phyloP scores from a whole-genome alignment of 2,329 filamentous ascomycete genomes.

The Sporothrix brasiliensis region DNA sequence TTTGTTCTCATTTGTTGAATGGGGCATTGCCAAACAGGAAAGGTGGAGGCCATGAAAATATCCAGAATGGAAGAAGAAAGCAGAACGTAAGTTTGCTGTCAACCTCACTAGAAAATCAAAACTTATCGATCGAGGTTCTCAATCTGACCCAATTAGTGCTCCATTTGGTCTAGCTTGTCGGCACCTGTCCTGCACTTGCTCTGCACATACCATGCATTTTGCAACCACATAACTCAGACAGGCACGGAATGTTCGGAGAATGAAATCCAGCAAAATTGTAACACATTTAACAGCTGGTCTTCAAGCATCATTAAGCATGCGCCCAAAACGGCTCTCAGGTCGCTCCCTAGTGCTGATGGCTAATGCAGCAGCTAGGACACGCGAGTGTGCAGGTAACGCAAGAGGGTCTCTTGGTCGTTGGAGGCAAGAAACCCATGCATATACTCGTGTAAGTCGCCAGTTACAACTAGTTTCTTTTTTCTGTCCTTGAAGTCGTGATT shows the following conservation, averaged over 20 bases:
- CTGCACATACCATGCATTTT: neutral
- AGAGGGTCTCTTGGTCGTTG: slow-evolving; percentile 1
- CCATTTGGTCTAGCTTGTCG: neutral
- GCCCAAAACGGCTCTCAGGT: slow-evolving; percentile 3
- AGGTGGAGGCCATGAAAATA: neutral
- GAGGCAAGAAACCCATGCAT: neutral
- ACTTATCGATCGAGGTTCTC: no score
- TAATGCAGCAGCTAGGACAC: no score
- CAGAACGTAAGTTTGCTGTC: neutral
- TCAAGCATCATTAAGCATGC: neutral
- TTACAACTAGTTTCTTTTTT: neutral
- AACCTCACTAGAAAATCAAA: neutral
- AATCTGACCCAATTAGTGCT: neutral
- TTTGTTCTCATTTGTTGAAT: neutral
- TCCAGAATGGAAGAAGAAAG: neutral
- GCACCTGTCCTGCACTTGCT: slow-evolving; percentile 1
- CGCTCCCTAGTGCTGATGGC: slow-evolving; percentile 11
- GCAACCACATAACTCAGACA: neutral
- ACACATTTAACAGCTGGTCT: no score
- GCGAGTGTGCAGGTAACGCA: no score
- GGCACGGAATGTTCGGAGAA: slow-evolving; percentile 8
- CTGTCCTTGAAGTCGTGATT: no score
- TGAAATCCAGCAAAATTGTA: neutral
- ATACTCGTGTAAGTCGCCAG: slow-evolving; percentile 5
- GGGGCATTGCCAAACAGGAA: neutral